phyloP scores from a whole-genome alignment of 345 rosid species.

The Arabis alpina region DNA sequence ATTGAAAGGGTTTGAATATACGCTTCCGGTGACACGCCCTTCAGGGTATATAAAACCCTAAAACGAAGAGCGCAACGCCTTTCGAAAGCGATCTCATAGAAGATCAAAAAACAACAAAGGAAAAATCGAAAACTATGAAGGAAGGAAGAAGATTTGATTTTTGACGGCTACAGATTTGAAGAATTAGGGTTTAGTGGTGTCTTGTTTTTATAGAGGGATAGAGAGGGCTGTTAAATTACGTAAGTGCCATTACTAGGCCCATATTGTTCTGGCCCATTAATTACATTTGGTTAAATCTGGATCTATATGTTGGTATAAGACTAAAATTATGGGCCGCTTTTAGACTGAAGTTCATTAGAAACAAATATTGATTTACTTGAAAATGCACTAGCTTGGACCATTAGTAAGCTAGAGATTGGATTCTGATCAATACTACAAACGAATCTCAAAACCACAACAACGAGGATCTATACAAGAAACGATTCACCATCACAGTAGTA shows the following conservation, averaged over 20 bases:
- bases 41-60: conserved; percentile 19
- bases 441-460: neutral
- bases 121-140: neutral
- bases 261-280: neutral
- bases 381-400: too few relatives aligned
- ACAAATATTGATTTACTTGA: too few relatives aligned
- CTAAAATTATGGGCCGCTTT: too few relatives aligned
- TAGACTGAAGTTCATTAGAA: too few relatives aligned
- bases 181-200: neutral
- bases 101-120: too few relatives aligned
- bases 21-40: conserved; percentile 49
- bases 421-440: too few relatives aligned
- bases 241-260: neutral
- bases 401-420: too few relatives aligned
- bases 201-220: neutral
- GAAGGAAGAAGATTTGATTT: neutral
- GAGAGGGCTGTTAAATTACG: neutral
- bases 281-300: too few relatives aligned
- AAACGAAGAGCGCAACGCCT: conserved; percentile 46
- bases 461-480: neutral
- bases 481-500: neutral
- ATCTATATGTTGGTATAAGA: too few relatives aligned
- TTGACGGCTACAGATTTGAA: conserved; percentile 16
- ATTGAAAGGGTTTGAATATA: conserved; percentile 24
- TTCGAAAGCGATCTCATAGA: conserved; percentile 36